phyloP scores from a whole-genome alignment of 495 filamentous ascomycete species.

The Lophium mytilinum region DNA sequence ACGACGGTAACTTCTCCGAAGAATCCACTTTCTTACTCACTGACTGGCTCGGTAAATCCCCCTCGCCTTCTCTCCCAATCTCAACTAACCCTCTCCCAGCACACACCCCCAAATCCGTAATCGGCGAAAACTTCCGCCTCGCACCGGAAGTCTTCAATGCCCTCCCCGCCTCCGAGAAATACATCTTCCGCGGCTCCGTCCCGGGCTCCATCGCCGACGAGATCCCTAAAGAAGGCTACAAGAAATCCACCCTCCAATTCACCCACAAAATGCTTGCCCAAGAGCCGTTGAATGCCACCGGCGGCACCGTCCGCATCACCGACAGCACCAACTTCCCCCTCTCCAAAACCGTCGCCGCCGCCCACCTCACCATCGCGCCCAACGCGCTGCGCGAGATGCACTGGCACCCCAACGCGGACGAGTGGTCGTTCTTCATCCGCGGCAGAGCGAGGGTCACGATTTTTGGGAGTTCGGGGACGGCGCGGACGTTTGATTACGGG shows the following conservation, averaged over 20 bases:
- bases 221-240: slow-evolving; percentile 36
- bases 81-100: slow-evolving; percentile 20
- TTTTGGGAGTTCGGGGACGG: slow-evolving; percentile 48
- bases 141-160: slow-evolving; percentile 50
- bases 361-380: slow-evolving; percentile 53
- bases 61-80: neutral
- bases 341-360: slow-evolving; percentile 56
- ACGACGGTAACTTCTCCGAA: slow-evolving; percentile 60
- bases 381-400: slow-evolving; percentile 73
- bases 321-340: slow-evolving; percentile 61
- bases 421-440: slow-evolving; percentile 69
- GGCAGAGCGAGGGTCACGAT: slow-evolving; percentile 61
- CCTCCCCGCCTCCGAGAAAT: slow-evolving; percentile 52
- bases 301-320: slow-evolving; percentile 53
- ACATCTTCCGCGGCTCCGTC: slow-evolving; percentile 62
- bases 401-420: slow-evolving; percentile 68
- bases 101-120: slow-evolving; percentile 54
- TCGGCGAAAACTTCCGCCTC: slow-evolving; percentile 58
- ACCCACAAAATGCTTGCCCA: slow-evolving; percentile 56
- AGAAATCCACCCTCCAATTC: slow-evolving; percentile 52
- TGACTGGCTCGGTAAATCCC: slow-evolving; percentile 45
- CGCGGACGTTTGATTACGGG: slow-evolving; percentile 66
- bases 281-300: slow-evolving; percentile 43
- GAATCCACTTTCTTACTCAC: slow-evolving; percentile 62
- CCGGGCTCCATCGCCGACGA: slow-evolving; percentile 46